Evolutionary conservation across 257 asterid species (phyloP), one percentile per base, ranked within the genome.

Genomic region (Solanum paucissectum): DNA sequence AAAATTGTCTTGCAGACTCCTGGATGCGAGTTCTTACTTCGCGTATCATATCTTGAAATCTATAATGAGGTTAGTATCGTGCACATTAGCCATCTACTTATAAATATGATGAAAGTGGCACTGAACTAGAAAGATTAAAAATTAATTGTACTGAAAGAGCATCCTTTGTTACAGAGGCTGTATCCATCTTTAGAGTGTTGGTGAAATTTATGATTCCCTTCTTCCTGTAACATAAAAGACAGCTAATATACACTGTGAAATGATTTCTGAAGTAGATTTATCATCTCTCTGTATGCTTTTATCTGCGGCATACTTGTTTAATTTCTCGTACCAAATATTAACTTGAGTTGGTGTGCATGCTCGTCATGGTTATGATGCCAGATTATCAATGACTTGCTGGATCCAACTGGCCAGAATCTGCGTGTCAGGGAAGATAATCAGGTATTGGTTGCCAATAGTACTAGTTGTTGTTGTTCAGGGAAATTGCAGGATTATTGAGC

Each of bases 361-460:
- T 69, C 42, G 52, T 38, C 33, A 29, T 79, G 40, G 88, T 79
- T 68, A 71, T 88, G 49, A 87, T 91, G 60, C 86, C 94, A 97
- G 99, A 98, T 97, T 92, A 94, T 97, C 62, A 97, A 97, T 89
- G 99, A 96, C 93, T 92, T 97, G 93, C 95, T 97, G 92, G 99
- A 97, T 91, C 99, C 99, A 79, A 96, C 98, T 87, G 98, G 99
- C 84, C 99, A 97, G 89, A 95, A 97, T 92, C 91, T 97, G 92
- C 98, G 99, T 58, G 95, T 97, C 87, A 94, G 99, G 91, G 99
- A 97, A 92, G 99, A 97, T 91, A 93, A 95, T 23, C 99, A 97
- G 99, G 99, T 97, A 83, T 89, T 74, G 86, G 25, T 69, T 76
- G n/a, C 62, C 18, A 79, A 27, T 79, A 87, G 40, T 72, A 83